Evolutionary conservation across 768 basidiomycete genomes (phyloP), one percentile per base, ranked within the genome.

Genomic region (Leccinum pellstonianum): DNA sequence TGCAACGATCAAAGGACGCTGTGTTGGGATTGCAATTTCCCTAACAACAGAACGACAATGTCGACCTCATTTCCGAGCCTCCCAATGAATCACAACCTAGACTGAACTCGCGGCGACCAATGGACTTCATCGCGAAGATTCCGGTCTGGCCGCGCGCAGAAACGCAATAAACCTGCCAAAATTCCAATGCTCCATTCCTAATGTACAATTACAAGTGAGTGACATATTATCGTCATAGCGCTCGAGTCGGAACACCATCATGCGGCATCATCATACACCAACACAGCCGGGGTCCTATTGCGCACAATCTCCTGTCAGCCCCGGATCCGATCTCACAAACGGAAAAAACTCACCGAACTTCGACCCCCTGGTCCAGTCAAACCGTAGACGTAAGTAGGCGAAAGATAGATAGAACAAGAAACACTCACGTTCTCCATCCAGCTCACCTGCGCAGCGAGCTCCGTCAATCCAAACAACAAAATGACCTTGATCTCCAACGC

Each of bases 401-500:
- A 23, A 35, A 35, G 33, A 35, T 35, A 35, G 33, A 35, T 14
- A n/a, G 33, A 21, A 23, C 11, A 25, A 4, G n/a, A 1, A 23
- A 23, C 2, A 4, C 77, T 23, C 71, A 82, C 81, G 54, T 78
- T 74, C 46, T 83, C 81, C 61, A 73, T 68, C 83, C 83, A 85
- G 25, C 75, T 72, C 52, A 85, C 76, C 52, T 82, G 79, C 0
- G 82, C 83, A 58, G 76, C 78, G 61, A 84, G 66, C 60, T 85
- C 84, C 3, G 82, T 84, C 50, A 80, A 62, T 5, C 84, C 84
- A 56, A 85, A 83, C 8, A 79, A 68, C 23, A 85, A 60, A 9
- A 84, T 71, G 5, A 85, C 59, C 10, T 69, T 71, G 52, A 73
- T 60, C 15, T 73, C 73, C 46, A 73, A 57, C 17, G 59, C 60